These are phyloP conservation scores for Rachicladosporium sp. DNA, from an alignment of 2,329 filamentous ascomycete genomes.

Conservation along the genomic window DNA sequence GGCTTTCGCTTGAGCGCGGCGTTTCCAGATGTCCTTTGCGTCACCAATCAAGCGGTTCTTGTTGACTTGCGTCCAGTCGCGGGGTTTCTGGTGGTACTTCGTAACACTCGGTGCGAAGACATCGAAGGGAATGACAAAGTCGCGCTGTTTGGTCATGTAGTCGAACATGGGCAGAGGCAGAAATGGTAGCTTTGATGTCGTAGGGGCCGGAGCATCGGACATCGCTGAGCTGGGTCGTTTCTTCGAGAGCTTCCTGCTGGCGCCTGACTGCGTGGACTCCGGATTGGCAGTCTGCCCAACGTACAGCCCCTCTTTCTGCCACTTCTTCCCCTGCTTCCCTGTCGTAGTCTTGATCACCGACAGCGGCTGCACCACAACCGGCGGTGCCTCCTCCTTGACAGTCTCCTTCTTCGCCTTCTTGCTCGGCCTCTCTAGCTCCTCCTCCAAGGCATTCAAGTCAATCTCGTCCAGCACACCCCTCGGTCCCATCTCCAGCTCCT, in stretches of 20 bases:
- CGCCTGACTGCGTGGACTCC: conserved; percentile 25
- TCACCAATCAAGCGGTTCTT: conserved; percentile 68
- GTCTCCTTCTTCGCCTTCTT: conserved; percentile 16
- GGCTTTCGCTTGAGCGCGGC: conserved; percentile 9
- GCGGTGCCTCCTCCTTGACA: conserved; percentile 12
- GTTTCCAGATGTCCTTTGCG: conserved; percentile 24
- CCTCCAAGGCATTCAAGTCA: conserved; percentile 13
- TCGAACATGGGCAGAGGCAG: conserved; percentile 24
- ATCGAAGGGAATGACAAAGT: conserved; percentile 84
- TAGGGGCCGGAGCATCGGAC: conserved; percentile 52
- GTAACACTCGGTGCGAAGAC: conserved; percentile 71
- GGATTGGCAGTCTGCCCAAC: conserved; percentile 57
- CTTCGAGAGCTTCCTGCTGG: conserved; percentile 38
- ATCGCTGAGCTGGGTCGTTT: conserved; percentile 16
- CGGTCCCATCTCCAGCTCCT: conserved; percentile 21
- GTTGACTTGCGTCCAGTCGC: conserved; percentile 84
- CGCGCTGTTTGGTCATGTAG: conserved; percentile 43
- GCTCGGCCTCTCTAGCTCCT: conserved; percentile 12
- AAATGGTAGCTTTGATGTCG: conserved; percentile 48
- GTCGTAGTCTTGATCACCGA: conserved; percentile 16
- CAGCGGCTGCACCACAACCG: conserved; percentile 10
- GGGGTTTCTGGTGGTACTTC: conserved; percentile 70
- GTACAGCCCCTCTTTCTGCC: conserved; percentile 72
- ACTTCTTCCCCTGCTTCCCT: conserved; percentile 53
- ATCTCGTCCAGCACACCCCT: conserved; percentile 21